A percentile compares a stretch with the other conserved stretches of the same genome.
phyloP scores from a whole-genome alignment of 345 rosid genomes.

The Ricinus communis region DNA sequence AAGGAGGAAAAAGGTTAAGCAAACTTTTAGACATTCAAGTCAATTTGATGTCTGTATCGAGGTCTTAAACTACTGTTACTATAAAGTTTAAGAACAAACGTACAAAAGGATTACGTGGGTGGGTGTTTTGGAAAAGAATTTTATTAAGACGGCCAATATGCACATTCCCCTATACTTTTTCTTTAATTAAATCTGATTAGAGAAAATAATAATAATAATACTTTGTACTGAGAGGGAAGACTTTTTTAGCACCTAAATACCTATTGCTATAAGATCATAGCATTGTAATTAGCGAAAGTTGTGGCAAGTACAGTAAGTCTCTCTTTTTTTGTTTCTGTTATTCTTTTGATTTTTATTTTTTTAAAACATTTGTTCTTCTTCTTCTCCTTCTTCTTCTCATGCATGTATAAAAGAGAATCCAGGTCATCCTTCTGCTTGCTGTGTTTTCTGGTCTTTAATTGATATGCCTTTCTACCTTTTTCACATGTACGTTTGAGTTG shows the following conservation, averaged over 20 bases:
- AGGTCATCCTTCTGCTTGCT: slow-evolving; percentile 12
- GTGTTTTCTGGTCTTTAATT: background rate
- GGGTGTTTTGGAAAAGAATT: slow-evolving; percentile 10
- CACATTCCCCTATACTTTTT: background rate
- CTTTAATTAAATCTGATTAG: background rate
- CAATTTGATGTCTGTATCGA: slow-evolving; percentile 41
- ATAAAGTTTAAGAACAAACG: slow-evolving; percentile 24
- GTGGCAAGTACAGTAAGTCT: slow-evolving; percentile 31
- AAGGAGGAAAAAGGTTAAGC: slow-evolving; percentile 17
- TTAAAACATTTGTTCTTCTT: too few relatives aligned
- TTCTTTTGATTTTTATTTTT: too few relatives aligned
- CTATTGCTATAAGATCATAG: slow-evolving; percentile 41
- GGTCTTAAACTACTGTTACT: slow-evolving; percentile 19
- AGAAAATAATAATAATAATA: background rate
- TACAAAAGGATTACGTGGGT: slow-evolving; percentile 32
- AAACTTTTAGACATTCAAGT: slow-evolving; percentile 33
- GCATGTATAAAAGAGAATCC: background rate
- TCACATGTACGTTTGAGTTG: too few relatives aligned
- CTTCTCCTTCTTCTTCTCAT: too few relatives aligned
- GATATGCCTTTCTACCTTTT: too few relatives aligned
- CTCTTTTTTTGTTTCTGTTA: slow-evolving; percentile 36
- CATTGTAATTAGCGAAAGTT: slow-evolving; percentile 64
- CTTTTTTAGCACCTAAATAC: slow-evolving; percentile 21
- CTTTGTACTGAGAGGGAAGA: background rate
- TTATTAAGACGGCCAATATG: background rate